Conservation (phyloP, 176 grass and related monocot genomes). For the Phoenix roebelenii region DNA sequence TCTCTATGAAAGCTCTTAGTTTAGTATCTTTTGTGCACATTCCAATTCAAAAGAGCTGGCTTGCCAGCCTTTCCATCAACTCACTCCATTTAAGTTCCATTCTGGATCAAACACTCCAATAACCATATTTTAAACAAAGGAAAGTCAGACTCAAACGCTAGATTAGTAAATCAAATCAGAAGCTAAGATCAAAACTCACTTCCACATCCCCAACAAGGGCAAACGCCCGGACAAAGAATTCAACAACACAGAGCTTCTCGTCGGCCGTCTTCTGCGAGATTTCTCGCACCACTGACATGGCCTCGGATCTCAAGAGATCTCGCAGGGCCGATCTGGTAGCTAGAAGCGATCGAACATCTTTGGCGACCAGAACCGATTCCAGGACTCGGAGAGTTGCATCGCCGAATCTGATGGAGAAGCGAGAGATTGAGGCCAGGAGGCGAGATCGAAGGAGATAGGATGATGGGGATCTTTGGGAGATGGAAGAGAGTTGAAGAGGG, state of each 20-base stretch:
- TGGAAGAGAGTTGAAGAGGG: neutral
- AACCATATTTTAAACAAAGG: no score
- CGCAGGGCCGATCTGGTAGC: constrained; percentile 33
- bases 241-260: constrained; percentile 32
- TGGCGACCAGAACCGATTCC: constrained; percentile 39
- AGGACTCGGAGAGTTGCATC: constrained; percentile 34
- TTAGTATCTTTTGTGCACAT: no score
- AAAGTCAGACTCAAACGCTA: no score
- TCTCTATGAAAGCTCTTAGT: no score
- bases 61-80: no score
- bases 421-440: neutral
- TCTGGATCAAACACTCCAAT: no score
- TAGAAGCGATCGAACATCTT: constrained; percentile 32
- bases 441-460: neutral
- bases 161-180: no score
- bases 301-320: constrained; percentile 24
- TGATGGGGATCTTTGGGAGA: neutral
- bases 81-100: no score
- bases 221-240: constrained; percentile 71
- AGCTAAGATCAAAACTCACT: constrained; percentile 19
- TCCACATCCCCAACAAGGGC: constrained; percentile 58
- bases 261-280: constrained; percentile 9
- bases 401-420: constrained; percentile 27
- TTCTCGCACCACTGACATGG: constrained; percentile 22
- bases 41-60: no score